Evolutionary conservation across 78 protist species (phyloP), one percentile per base, ranked within the genome.

Genomic region (Monosiga brevicollis): DNA sequence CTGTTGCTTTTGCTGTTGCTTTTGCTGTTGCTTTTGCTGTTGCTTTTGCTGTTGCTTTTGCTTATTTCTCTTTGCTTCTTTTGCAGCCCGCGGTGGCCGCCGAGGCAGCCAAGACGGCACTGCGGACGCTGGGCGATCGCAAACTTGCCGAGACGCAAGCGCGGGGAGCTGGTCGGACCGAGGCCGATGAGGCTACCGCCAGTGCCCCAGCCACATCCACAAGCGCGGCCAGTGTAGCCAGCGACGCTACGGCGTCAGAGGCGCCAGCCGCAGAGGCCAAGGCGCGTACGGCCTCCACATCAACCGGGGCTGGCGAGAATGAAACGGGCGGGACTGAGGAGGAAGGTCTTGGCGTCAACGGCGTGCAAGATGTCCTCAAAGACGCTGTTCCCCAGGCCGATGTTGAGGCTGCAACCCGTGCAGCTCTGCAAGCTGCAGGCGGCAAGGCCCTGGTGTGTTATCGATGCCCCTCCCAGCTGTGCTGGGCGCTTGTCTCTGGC

Each of bases 81-180:
- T n/a, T n/a, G n/a, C n/a, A n/a, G n/a, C 86, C 86, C 6, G 34
- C 86, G 3, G 80, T 83, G 2, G 86, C 80, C 15, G 86, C 86
- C 3, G 80, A 79, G 25, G 86, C 80, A 11, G 86, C 86, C 1
- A 24, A 76, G 75, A 75, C 73, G 29, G 74, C 72, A 6, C 23
- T 79, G 6, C 41, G 3, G 24, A 6, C 24, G 72, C 9, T 1
- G 43, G n/a, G 3, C 73, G 11, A 0, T 6, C 9, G 42, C 73
- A 6, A 25, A 1, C 72, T 0, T 42, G 26, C 74, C 24, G n/a
- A n/a, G 6, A 35, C 43, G 10, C 83, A 81, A 11, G 20, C 34
- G 29, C n/a, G 72, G 1, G 25, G 6, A 25, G 32, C 25, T 9
- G 26, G 6, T 26, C 6, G 37, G n/a, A 71, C 20, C 37, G 29